Base-by-base conservation (phyloP, 345 rosid species). In the Draba incana region DNA sequence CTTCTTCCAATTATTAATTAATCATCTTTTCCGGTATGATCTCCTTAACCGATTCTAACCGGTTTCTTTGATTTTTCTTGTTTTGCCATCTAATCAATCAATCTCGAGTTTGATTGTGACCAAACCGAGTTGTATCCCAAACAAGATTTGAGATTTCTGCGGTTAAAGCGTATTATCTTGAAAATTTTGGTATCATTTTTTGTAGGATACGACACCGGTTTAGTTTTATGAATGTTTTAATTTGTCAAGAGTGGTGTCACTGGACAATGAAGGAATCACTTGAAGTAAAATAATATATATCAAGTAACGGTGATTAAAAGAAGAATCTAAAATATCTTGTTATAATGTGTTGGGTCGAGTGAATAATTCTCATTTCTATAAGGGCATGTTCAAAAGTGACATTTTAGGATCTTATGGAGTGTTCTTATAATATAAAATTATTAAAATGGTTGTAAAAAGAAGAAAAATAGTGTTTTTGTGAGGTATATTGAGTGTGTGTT, bases 31-130 rank as follows among this genome's bases (percentile, higher is more conserved):
- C 58, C 59, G 30, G 52, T 69, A 0, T 59, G 3, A 48, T 69
- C 42, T 28, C 2, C 20, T 52, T 61, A 60, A 61, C 61, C 65
- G 41, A 13, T 42, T 13, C 25, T 0, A 41, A 25, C 64, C 74
- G 72, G 64, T 13, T 56, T 53, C 8, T 41, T 6, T n/a, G 8
- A 2, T 47, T 12, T 64, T 44, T 6, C 6, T 20, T 27, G 8
- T 57, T 38, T 11, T 0, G 8, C 7, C 53, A 33, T 47, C 12
- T 1, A 25, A 24, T 51, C 46, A 46, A 6, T 31, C 54, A 46
- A 31, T 33, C n/a, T 35, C 10, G 39, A n/a, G 3, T 14, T 31
- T 13, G 8, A 31, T 33, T 31, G 39, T 35, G 44, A 56, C 45
- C 9, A 20, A 57, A 57, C 62, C 30, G 43, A 24, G 13, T 35